These are phyloP conservation scores for Thielaviopsis populi DNA, from an alignment of 2,329 filamentous ascomycete genomes.

Conservation along the genomic window DNA sequence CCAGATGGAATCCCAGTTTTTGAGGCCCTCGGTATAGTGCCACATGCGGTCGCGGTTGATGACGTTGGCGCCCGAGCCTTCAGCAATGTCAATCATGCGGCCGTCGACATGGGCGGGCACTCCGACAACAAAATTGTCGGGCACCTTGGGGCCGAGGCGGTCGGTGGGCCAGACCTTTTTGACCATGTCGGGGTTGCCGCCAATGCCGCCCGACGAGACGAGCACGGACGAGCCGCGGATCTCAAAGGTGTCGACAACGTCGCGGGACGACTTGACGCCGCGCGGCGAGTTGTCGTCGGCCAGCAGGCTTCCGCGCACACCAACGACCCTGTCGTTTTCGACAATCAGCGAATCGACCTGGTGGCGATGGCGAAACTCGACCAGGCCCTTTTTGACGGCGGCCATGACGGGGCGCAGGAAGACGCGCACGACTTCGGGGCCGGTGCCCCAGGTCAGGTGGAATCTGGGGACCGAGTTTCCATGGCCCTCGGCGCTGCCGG, in stretches of 20 bases:
- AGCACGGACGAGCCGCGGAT: constrained; percentile 37
- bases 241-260: constrained; percentile 36
- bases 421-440: constrained; percentile 42
- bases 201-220: constrained; percentile 43
- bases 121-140: constrained; percentile 41
- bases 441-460: constrained; percentile 46
- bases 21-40: constrained; percentile 49
- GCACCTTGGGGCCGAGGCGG: constrained; percentile 40
- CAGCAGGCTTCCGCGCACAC: constrained; percentile 39
- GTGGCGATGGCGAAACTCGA: constrained; percentile 42
- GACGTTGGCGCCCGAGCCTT: constrained; percentile 36
- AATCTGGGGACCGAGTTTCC: constrained; percentile 50
- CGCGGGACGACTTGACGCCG: constrained; percentile 38
- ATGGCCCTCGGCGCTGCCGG: constrained; percentile 39
- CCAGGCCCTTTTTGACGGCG: constrained; percentile 37
- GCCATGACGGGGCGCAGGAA: constrained; percentile 41
- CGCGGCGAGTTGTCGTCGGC: constrained; percentile 34
- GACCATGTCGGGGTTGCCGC: constrained; percentile 45
- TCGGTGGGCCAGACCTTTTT: constrained; percentile 43
- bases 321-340: constrained; percentile 38
- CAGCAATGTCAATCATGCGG: constrained; percentile 43
- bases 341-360: constrained; percentile 41
- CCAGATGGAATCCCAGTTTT: constrained; percentile 50
- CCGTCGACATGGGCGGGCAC: constrained; percentile 51
- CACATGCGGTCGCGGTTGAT: constrained; percentile 51